These are phyloP conservation scores for Seiridium cupressi DNA, from an alignment of 2,329 filamentous ascomycete genomes.

Conservation along the genomic window DNA sequence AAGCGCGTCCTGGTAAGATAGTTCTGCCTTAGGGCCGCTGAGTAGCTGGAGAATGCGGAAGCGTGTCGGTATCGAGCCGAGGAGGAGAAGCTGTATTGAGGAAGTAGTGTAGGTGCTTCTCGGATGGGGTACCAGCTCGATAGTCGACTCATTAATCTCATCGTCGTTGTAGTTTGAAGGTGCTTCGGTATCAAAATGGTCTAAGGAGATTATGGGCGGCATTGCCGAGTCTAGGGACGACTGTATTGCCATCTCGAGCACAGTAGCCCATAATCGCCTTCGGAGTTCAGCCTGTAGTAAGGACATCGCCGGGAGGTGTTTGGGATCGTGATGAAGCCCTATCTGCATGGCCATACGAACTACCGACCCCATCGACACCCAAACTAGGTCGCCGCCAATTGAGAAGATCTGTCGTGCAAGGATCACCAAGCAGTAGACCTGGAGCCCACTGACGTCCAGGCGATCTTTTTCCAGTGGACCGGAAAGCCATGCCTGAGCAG, in stretches of 20 bases:
- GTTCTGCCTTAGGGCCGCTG: conserved; percentile 29
- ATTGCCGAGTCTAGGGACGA: conserved; percentile 36
- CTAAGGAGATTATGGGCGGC: conserved; percentile 34
- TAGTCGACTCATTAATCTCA: conserved; percentile 23
- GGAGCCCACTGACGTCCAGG: conserved; percentile 31
- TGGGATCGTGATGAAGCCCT: conserved; percentile 42
- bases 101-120: conserved; percentile 12
- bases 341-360: conserved; percentile 41
- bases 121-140: conserved; percentile 18
- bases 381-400: conserved; percentile 37
- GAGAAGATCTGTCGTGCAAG: conserved; percentile 39
- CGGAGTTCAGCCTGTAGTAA: conserved; percentile 35
- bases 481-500: conserved; percentile 39
- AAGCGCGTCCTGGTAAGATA: conserved; percentile 33
- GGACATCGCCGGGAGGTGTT: conserved; percentile 25
- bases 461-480: conserved; percentile 38
- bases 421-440: conserved; percentile 37
- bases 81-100: conserved; percentile 33
- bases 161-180: conserved; percentile 35
- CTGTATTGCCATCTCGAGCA: conserved; percentile 38
- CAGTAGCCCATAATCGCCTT: conserved; percentile 40
- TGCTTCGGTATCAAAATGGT: conserved; percentile 36
- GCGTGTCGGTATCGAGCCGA: conserved; percentile 33
- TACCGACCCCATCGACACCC: conserved; percentile 39
- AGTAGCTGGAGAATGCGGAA: conserved; percentile 32